Evolutionary conservation across 2,329 filamentous ascomycete genomes (phyloP).

Genomic region (Podosphaera xanthii): DNA sequence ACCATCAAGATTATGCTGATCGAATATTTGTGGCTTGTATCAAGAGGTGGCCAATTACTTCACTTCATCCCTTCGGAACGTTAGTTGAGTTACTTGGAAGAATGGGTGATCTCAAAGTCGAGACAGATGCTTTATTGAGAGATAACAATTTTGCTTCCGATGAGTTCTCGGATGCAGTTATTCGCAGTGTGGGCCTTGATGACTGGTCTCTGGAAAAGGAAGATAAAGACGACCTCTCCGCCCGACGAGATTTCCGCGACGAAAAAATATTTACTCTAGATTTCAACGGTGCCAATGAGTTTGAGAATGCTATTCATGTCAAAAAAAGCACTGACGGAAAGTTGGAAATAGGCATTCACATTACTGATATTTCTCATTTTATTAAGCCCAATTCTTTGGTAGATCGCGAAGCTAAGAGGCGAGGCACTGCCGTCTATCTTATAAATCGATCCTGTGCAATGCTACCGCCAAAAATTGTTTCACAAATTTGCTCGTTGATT

Average conservation of each 20-base stretch:
- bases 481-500: constrained; percentile 68
- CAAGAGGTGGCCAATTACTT: constrained; percentile 98
- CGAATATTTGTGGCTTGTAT: constrained; percentile 98
- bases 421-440: constrained; percentile 84
- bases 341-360: constrained; percentile 85
- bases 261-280: constrained; percentile 86
- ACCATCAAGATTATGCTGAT: constrained; percentile 92
- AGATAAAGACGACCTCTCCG: constrained; percentile 46
- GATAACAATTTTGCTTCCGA: constrained; percentile 98
- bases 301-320: constrained; percentile 83
- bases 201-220: constrained; percentile 79
- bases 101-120: constrained; percentile 93
- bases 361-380: constrained; percentile 88
- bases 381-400: constrained; percentile 90
- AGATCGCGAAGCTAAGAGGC: constrained; percentile 93
- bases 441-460: constrained; percentile 65
- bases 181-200: constrained; percentile 77
- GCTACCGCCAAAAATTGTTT: constrained; percentile 65
- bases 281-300: constrained; percentile 64
- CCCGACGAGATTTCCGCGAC: constrained; percentile 71
- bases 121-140: constrained; percentile 85
- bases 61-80: constrained; percentile 94
- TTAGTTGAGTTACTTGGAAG: constrained; percentile 90
- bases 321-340: constrained; percentile 64
- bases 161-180: constrained; percentile 88